Base-by-base conservation (phyloP, 768 basidiomycete genomes). In the Mrakia blollopis region DNA sequence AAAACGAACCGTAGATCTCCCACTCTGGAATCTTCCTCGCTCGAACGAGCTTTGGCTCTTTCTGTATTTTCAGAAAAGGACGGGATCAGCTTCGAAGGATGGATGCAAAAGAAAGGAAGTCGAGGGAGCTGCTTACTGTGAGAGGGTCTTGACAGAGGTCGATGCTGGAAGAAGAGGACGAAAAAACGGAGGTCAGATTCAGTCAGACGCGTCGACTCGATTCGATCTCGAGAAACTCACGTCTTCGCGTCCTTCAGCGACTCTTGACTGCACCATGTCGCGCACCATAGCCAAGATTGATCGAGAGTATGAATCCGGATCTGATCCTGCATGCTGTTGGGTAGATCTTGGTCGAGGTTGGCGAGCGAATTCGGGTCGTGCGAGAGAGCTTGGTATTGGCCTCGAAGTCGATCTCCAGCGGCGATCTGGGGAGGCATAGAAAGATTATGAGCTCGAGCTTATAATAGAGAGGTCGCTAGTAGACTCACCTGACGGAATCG, bases 231-330 rank as follows among this genome's bases (percentile, higher is more conserved):
- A 11, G 23, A n/a, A 32, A 81, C 83, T 78, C 68, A 83, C 25
- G 85, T 85, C 80, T 85, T 85, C 16, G 85, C 85, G 23, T 80
- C 79, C 14, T 80, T 79, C 3, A 86, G 79, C 32, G 80, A 80
- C 72, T 85, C 85, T 63, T 84, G 83, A 62, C 78, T 88, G 89
- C 97, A 99, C 97, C 97, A 98, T 0, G 96, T 98, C 86, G 98
- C 96, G 82, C 96, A 98, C 96, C 97, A 99, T 80, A 98, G 85
- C 97, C 97, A 99, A 80, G 94, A 92, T 83, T 94, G 91, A 77
- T 89, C 88, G 23, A 98, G 85, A 0, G 97, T 94, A 84, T 88
- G 91, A 76, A 99, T 99, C 0, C 96, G 96, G 54, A 99, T 92
- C 80, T 92, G 88, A 44, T 87, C 86, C 81, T 99, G 96, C 79